Base-by-base conservation (phyloP, 208 protist genomes). In the Leishmania lainsoni region DNA sequence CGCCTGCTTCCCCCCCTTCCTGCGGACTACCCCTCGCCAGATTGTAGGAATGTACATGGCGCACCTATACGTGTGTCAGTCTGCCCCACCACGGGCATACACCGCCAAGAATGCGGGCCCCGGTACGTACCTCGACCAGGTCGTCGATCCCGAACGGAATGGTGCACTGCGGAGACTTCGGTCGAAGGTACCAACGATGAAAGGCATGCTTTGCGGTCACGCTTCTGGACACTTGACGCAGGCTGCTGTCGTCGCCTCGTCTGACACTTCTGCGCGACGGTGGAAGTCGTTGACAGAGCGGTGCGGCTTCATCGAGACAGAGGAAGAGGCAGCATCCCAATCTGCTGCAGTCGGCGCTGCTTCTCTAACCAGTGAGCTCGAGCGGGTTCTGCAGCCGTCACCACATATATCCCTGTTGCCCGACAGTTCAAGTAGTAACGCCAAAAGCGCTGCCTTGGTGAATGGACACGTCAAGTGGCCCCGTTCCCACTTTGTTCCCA, bases 51-150 rank as follows among this genome's bases (percentile, higher is more conserved):
- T 75, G 54, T 48, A 35, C 48, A 81, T 81, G 76, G 81, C 81
- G 20, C 81, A 85, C 61, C 52, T 81, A 3, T 85, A 85, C 29
- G 45, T 81, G 61, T 61, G 76, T 71, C 49, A 48, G 22, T 29
- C 74, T 6, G 35, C 39, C 52, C 74, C 74, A 48, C 76, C 76
- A 48, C 58, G 54, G 76, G 81, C 75, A 66, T 61, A 63, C 16
- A 14, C 70, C 49, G 16, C 59, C 17, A 65, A 20, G 16, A 65
- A 49, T 17, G 51, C n/a, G 54, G 10, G n/a, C 26, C 35, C 69
- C 16, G 26, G 0, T 69, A 49, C 56, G 3, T 85, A 85, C 66
- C 61, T 85, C 3, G 81, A 81, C 29, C 76, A 81, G 16, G 61
- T 85, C 0, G 76, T 85, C 14, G 12, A 20, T 14, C 51, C 72